Evolutionary conservation across 2,329 filamentous ascomycete species (phyloP), one percentile per base, ranked within the genome.

Genomic region (Ceratocystis albifundus): DNA sequence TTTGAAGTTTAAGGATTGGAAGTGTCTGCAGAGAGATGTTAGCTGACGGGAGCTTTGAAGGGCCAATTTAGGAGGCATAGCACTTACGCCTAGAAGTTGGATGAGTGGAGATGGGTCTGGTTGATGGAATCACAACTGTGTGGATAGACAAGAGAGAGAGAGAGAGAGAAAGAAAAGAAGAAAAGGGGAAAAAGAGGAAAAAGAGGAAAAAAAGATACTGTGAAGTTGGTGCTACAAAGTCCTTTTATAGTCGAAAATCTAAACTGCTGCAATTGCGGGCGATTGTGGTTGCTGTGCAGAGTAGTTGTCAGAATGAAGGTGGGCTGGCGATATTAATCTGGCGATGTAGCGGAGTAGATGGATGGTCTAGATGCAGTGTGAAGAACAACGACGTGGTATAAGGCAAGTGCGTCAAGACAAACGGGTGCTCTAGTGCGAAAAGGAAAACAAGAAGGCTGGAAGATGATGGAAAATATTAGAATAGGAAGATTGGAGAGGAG

Each of bases 1-100:
- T 69, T 69, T 76, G 72, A 69, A 36, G 69, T 68, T 68, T 67
- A 69, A 66, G 36, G 66, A n/a, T 48, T 59, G 62, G 6, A 57
- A n/a, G 41, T 2, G 53, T 57, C 53, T 57, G 17, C 30, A 15
- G 28, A 57, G 2, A 10, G 25, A 17, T 1, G 53, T 57, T 57
- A 57, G 53, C 10, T 17, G 1, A 5, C 4, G 2, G 2, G 17
- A 22, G n/a, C 15, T 25, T 30, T 15, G 8, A 32, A 28, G 22
- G 22, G 6, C 15, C 4, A 12, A 2, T 10, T 32, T 15, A 5
- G 53, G 20, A 28, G 22, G 53, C 1, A 5, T 3, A 20, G 17
- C n/a, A 57, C 53, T 57, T 57, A 57, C 53, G 36, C 12, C 22
- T 25, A 28, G 15, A 12, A 1, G 25, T 57, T 25, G n/a, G n/a